These are phyloP conservation scores for Fusarium dlaminii DNA, from an alignment of 2,329 filamentous ascomycete genomes.

Conservation along the genomic window DNA sequence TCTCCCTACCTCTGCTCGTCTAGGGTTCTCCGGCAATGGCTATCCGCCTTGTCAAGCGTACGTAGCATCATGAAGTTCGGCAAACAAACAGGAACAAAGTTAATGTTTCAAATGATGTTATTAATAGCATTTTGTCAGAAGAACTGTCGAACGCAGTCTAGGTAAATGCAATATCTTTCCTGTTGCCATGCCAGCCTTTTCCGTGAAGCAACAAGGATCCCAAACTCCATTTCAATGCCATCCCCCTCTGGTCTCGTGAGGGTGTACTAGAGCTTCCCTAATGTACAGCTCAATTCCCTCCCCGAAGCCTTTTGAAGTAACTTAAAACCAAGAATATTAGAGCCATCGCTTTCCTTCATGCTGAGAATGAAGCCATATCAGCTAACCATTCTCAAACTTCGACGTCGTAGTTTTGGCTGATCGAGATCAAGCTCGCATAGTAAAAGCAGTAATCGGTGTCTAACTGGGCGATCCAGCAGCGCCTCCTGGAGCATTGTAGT, in stretches of 20 bases:
- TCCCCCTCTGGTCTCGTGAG: not conserved
- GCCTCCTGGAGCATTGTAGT: slow-evolving; percentile 56
- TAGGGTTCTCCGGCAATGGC: not conserved
- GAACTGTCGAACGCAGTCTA: slow-evolving; percentile 4
- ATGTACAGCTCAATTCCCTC: not conserved
- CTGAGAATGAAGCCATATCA: not conserved
- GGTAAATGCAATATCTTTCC: slow-evolving; percentile 9
- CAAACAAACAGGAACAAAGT: not conserved
- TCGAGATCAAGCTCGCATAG: not conserved
- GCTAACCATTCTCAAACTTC: not conserved
- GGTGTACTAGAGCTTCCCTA: not conserved
- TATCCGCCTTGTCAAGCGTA: not conserved
- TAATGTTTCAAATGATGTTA: not conserved
- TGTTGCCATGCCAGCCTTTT: slow-evolving; percentile 10
- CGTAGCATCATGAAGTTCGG: slow-evolving; percentile 12
- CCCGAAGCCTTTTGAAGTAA: not conserved
- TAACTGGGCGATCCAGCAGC: slow-evolving; percentile 49
- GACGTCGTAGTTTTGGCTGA: not conserved
- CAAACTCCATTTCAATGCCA: slow-evolving; percentile 34
- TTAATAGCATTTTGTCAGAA: slow-evolving; percentile 9
- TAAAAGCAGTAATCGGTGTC: not conserved
- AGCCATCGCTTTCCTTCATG: not conserved
- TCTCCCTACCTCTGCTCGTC: not conserved
- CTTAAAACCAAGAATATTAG: slow-evolving; percentile 2
- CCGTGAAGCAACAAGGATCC: slow-evolving; percentile 17